Conservation (phyloP, 345 rosid genomes). For the Aethionema arabicum region DNA sequence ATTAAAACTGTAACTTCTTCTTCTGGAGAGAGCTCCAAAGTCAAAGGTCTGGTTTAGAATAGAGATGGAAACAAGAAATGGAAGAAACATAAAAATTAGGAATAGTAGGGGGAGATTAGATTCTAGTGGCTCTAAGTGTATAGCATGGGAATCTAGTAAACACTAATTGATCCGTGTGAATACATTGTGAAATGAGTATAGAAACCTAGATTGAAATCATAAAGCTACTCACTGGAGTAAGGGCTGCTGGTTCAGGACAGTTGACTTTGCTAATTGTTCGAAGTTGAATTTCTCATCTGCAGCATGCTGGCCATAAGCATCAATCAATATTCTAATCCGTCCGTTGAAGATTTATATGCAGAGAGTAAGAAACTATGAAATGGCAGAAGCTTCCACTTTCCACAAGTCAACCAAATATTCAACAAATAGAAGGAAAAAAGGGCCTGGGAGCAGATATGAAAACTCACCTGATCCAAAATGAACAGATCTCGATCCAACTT, state of each 20-base stretch:
- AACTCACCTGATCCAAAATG: conserved; percentile 92
- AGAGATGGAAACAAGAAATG: not conserved
- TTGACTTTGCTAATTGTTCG: conserved; percentile 78
- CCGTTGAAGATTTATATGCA: not conserved
- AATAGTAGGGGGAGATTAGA: conserved; percentile 14
- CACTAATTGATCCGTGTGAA: not conserved
- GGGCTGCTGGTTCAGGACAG: conserved; percentile 93
- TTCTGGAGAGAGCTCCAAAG: conserved; percentile 89
- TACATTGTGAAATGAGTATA: conserved; percentile 10
- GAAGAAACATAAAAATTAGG: not conserved
- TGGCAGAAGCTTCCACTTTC: conserved; percentile 8
- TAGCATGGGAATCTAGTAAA: conserved; percentile 10
- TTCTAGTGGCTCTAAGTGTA: conserved; percentile 2
- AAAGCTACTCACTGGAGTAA: conserved; percentile 71
- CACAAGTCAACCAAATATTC: conserved; percentile 1
- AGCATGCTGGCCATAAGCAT: conserved; percentile 72
- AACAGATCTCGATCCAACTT: conserved; percentile 87
- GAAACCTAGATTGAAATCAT: conserved; percentile 26
- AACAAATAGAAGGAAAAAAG: conserved; percentile 9
- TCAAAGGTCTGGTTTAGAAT: conserved; percentile 57
- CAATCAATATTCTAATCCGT: conserved; percentile 22
- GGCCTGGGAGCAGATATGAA: conserved; percentile 24
- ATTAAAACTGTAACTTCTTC: conserved; percentile 81
- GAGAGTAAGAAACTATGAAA: conserved; percentile 8
- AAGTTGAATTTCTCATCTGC: conserved; percentile 98